Conservation (phyloP, 2,329 filamentous ascomycete species). For the Penicillium sp. region DNA sequence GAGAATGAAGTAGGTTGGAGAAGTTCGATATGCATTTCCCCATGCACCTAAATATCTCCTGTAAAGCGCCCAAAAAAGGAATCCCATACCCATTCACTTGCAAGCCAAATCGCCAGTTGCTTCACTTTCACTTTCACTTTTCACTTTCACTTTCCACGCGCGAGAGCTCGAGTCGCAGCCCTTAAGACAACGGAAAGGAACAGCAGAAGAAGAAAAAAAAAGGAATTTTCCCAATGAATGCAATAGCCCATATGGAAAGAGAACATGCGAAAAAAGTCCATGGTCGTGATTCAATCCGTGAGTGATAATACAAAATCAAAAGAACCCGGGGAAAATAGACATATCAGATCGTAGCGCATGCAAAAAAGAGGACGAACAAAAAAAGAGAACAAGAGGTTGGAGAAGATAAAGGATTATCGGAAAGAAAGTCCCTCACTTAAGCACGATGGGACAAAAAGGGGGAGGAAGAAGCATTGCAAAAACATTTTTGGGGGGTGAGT, state of each 20-base stretch:
- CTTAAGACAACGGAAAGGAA: too few relatives aligned
- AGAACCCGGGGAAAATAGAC: constrained; percentile 27
- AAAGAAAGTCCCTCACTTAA: constrained; percentile 8
- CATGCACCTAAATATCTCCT: constrained; percentile 26
- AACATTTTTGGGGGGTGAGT: constrained; percentile 4
- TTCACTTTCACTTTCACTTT: constrained; percentile 10
- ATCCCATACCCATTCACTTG: constrained; percentile 22
- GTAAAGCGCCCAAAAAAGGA: constrained; percentile 20
- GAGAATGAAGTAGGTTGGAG: constrained; percentile 7
- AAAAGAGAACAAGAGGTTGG: background rate
- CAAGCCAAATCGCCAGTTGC: constrained; percentile 31
- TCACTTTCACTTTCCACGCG: constrained; percentile 3
- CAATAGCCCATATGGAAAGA: too few relatives aligned
- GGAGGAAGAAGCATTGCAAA: constrained; percentile 31
- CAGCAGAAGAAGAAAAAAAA: too few relatives aligned
- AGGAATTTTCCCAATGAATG: background rate
- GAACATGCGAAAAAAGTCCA: constrained; percentile 31
- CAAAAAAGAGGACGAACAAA: constrained; percentile 5
- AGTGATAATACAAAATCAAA: constrained; percentile 27
- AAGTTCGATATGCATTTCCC: constrained; percentile 22
- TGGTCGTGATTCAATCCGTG: constrained; percentile 24
- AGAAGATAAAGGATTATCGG: constrained; percentile 16
- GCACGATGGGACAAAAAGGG: background rate
- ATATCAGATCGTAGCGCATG: constrained; percentile 35
- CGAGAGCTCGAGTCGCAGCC: too few relatives aligned